Evolutionary conservation across 257 asterid genomes (phyloP).

Genomic region (Jacaranda copaia): DNA sequence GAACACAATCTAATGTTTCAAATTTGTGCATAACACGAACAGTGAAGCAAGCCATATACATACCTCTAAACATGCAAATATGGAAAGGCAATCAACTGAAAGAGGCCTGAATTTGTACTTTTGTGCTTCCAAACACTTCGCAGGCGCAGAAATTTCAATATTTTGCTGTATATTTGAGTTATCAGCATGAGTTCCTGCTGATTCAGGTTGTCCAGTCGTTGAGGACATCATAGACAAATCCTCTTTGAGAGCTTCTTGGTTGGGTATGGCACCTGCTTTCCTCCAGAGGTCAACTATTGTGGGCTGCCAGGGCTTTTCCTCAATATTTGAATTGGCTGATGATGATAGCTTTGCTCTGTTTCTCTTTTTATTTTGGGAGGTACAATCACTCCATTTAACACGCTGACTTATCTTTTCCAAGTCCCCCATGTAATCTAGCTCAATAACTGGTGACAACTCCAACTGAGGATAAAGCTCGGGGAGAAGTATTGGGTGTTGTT

Average conservation of each 20-base stretch:
- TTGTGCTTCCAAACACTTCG: constrained; percentile 67
- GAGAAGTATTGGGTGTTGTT: constrained; percentile 56
- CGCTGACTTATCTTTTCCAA: constrained; percentile 59
- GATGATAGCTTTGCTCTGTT: constrained; percentile 49
- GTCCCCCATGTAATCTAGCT: constrained; percentile 50
- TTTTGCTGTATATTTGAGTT: constrained; percentile 41
- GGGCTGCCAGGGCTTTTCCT: constrained; percentile 73
- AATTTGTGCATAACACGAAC: constrained; percentile 6
- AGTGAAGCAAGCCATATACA: constrained; percentile 27
- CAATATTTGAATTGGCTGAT: constrained; percentile 51
- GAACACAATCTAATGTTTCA: constrained; percentile 30
- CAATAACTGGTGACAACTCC: constrained; percentile 50
- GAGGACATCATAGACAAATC: constrained; percentile 47
- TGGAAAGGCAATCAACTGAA: constrained; percentile 63
- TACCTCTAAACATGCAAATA: constrained; percentile 69
- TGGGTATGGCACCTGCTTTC: constrained; percentile 63
- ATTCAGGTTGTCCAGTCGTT: constrained; percentile 45
- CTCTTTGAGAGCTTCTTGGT: constrained; percentile 57
- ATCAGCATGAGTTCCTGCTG: constrained; percentile 48
- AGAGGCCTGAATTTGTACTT: constrained; percentile 83
- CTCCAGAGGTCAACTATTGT: constrained; percentile 64
- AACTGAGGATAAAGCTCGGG: constrained; percentile 72
- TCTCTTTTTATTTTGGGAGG: constrained; percentile 53
- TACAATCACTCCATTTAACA: constrained; percentile 51
- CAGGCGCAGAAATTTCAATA: constrained; percentile 62